Base-by-base conservation (phyloP, 108 stramenopile genomes). In the Discostella pseudostelligera region DNA sequence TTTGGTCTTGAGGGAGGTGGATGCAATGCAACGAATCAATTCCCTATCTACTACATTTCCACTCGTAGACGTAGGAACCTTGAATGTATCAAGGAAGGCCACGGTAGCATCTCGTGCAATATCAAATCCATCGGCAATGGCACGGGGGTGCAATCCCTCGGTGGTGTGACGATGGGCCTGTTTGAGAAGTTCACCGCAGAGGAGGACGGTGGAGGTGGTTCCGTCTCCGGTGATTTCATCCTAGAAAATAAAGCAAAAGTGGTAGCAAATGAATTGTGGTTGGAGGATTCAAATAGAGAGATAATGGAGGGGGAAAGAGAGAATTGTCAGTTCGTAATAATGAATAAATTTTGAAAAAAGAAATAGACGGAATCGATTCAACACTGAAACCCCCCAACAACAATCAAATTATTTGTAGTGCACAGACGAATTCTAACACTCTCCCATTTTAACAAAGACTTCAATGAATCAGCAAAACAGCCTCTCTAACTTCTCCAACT, bases 61-160 rank as follows among this genome's bases (percentile, higher is more conserved):
- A 81, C 25, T 67, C 43, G 32, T 4, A 8, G n/a, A n/a, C n/a
- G 44, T 74, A 62, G 55, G 55, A 11, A 81, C 83, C 60, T 90
- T 87, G 80, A 96, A 86, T 35, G 62, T 65, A 22, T 96, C 91
- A 14, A 99, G 75, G 60, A 97, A 94, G 57, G 87, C 60, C 8
- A 97, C 46, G 6, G 88, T 72, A 35, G 79, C 84, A 59, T 98
- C 96, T 37, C 93, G 78, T 14, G 99, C 99, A 29, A 84, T 79
- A 62, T 99, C 99, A 59, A 93, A 89, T 63, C 99, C 99, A 42
- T 99, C 97, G 42, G 96, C 91, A 21, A 99, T 77, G 62, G 96
- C 87, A 37, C 99, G 93, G 10, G 99, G 97, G 70, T 99, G 99
- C 37, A 98, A 79, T 17, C 99, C 99, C 82, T 99, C 97, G 25